Conservation (phyloP, 805 yeast species). For the Peterozyma xylosa region DNA sequence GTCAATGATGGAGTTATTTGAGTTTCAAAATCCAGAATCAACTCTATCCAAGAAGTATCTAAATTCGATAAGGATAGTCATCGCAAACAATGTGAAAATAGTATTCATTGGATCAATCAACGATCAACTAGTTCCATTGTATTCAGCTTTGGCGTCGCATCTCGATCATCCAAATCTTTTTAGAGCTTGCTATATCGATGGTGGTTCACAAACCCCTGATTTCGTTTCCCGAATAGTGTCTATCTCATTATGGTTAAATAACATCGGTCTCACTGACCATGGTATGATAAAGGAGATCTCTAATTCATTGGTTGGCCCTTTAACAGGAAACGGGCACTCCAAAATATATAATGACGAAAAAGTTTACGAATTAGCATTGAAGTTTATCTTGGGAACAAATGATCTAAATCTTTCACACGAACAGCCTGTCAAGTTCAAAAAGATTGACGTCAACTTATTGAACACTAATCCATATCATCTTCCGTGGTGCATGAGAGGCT, state of each 20-base stretch:
- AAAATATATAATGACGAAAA: slow-evolving; percentile 76
- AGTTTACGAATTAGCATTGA: slow-evolving; percentile 76
- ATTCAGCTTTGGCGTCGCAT: slow-evolving; percentile 79
- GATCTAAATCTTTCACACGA: slow-evolving; percentile 31
- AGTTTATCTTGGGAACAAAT: slow-evolving; percentile 69
- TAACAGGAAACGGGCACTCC: slow-evolving; percentile 95
- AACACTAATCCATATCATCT: slow-evolving; percentile 78
- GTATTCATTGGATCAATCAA: slow-evolving; percentile 84
- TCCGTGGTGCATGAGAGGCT: slow-evolving; percentile 91
- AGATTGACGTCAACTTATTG: slow-evolving; percentile 56
- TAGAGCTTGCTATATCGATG: slow-evolving; percentile 85
- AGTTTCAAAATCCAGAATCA: slow-evolving; percentile 73
- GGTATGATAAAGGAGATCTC: slow-evolving; percentile 83
- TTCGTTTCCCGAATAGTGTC: slow-evolving; percentile 72
- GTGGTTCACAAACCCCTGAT: slow-evolving; percentile 67
- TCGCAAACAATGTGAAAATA: slow-evolving; percentile 66
- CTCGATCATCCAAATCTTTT: slow-evolving; percentile 84
- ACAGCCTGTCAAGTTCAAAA: slow-evolving; percentile 20
- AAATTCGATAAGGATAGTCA: slow-evolving; percentile 56
- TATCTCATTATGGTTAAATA: slow-evolving; percentile 65
- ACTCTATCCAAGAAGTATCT: slow-evolving; percentile 64
- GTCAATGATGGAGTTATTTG: slow-evolving; percentile 79
- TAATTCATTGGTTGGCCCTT: slow-evolving; percentile 72
- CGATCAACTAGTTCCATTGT: slow-evolving; percentile 90
- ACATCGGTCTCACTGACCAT: slow-evolving; percentile 76